Conservation (phyloP, 1,284 basidiomycete genomes). For the Austroboletus olivaceoglutinosus region DNA sequence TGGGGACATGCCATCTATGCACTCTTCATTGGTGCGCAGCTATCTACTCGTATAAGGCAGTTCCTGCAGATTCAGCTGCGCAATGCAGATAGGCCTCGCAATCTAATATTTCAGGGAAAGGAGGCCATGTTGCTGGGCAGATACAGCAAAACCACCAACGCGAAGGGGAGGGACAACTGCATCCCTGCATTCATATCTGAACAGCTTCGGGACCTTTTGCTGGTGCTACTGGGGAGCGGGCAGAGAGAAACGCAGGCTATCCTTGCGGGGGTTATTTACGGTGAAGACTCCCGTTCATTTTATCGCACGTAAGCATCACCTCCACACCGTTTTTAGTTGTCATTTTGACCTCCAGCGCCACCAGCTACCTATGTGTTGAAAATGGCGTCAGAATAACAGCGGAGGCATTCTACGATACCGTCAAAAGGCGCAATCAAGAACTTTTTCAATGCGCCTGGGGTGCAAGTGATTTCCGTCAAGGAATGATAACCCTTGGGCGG, state of each 20-base stretch:
- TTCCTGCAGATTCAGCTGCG: slow-evolving; percentile 2
- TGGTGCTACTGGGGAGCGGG: slow-evolving; percentile 6
- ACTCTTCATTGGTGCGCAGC: background rate
- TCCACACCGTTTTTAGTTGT: no score
- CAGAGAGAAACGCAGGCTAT: slow-evolving; percentile 7
- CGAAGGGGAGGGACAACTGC: slow-evolving; percentile 3
- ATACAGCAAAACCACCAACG: slow-evolving; percentile 8
- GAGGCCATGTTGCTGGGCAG: background rate
- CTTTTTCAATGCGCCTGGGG: slow-evolving; percentile 8
- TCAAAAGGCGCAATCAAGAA: slow-evolving; percentile 1
- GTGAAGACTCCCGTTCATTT: background rate
- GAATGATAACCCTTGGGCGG: slow-evolving; percentile 2
- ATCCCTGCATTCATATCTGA: slow-evolving; percentile 3
- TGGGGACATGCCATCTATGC: background rate
- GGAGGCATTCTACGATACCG: background rate
- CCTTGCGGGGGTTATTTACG: slow-evolving; percentile 3
- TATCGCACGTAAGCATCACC: slow-evolving; percentile 5
- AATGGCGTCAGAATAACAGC: background rate
- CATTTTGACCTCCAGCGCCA: no score
- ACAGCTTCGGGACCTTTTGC: background rate
- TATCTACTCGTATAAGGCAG: background rate
- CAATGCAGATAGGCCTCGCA: slow-evolving; percentile 2
- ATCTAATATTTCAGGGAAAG: slow-evolving; percentile 3
- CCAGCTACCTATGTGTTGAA: slow-evolving; percentile 7
- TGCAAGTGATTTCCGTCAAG: slow-evolving; percentile 1